Conservation (phyloP, 2,329 filamentous ascomycete genomes). For the Phaeophleospora eucalypticola region DNA sequence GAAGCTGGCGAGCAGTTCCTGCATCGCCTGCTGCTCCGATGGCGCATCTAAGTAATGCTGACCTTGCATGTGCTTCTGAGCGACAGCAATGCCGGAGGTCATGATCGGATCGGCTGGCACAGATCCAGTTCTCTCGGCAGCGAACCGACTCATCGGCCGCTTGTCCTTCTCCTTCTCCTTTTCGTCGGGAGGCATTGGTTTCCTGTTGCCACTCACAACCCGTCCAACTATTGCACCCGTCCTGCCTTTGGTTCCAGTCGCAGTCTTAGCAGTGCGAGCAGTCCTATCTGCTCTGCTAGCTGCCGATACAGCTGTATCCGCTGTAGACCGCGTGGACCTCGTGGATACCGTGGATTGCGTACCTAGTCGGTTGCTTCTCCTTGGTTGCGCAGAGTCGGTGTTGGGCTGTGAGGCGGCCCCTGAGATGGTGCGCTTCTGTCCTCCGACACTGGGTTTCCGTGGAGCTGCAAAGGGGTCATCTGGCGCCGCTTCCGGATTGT, state of each 20-base stretch:
- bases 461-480: conserved; percentile 30
- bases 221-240: conserved; percentile 70
- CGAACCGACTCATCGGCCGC: conserved; percentile 53
- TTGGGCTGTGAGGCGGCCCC: conserved; percentile 45
- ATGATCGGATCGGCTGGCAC: conserved; percentile 27
- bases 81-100: conserved; percentile 10
- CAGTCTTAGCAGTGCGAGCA: conserved; percentile 52
- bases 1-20: conserved; percentile 73
- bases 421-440: conserved; percentile 88
- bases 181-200: conserved; percentile 48
- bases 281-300: conserved; percentile 53
- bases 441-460: conserved; percentile 26
- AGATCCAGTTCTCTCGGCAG: conserved; percentile 52
- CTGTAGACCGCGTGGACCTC: conserved; percentile 59
- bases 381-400: conserved; percentile 41
- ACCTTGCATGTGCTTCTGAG: conserved; percentile 21
- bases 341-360: conserved; percentile 60
- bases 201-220: conserved; percentile 86
- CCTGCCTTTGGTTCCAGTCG: conserved; percentile 65
- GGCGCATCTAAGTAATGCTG: conserved; percentile 11
- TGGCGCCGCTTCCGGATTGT: conserved; percentile 36
- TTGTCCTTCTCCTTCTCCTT: conserved; percentile 53
- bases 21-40: conserved; percentile 65
- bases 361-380: conserved; percentile 48
- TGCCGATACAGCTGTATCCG: conserved; percentile 49